Evolutionary conservation across 1,284 basidiomycete genomes (phyloP).

Genomic region (Rhodotorula sp.): DNA sequence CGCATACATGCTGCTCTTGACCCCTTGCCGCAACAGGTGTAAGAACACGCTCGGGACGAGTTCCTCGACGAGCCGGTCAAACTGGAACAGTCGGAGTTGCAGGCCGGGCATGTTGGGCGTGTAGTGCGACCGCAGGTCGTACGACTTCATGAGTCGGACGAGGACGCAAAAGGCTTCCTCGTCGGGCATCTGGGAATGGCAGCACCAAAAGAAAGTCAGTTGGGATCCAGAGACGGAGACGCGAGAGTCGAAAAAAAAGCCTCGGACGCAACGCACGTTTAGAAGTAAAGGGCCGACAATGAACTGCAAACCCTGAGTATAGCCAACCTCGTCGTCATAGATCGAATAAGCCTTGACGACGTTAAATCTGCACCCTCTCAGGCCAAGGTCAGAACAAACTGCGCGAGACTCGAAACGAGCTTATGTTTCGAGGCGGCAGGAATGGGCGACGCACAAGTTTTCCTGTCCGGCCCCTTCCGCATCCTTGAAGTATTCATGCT

Average conservation of each 20-base stretch:
- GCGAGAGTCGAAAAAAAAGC: too few relatives aligned
- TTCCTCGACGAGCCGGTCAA: slow-evolving; percentile 92
- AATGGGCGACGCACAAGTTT: slow-evolving; percentile 64
- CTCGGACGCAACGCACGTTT: slow-evolving; percentile 80
- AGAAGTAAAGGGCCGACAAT: slow-evolving; percentile 88
- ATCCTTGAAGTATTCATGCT: slow-evolving; percentile 86
- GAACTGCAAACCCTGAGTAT: slow-evolving; percentile 94
- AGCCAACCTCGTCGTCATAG: slow-evolving; percentile 93
- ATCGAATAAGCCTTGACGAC: slow-evolving; percentile 96
- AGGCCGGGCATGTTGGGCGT: slow-evolving; percentile 97
- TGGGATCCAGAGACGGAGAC: too few relatives aligned
- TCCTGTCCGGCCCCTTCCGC: slow-evolving; percentile 91
- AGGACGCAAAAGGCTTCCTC: slow-evolving; percentile 96
- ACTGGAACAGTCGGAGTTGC: slow-evolving; percentile 83
- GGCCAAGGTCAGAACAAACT: background rate
- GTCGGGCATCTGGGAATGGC: slow-evolving; percentile 77
- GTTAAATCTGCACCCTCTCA: slow-evolving; percentile 60
- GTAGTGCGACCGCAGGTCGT: slow-evolving; percentile 93
- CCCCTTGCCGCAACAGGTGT: slow-evolving; percentile 86
- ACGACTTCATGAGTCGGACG: slow-evolving; percentile 96
- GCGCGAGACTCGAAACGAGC: too few relatives aligned
- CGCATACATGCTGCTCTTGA: slow-evolving; percentile 87
- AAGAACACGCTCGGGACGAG: slow-evolving; percentile 83
- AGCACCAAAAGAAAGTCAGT: too few relatives aligned
- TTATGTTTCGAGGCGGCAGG: too few relatives aligned